Evolutionary conservation across 352 stramenopile genomes (phyloP).

Genomic region (Blastocystis sp.): DNA sequence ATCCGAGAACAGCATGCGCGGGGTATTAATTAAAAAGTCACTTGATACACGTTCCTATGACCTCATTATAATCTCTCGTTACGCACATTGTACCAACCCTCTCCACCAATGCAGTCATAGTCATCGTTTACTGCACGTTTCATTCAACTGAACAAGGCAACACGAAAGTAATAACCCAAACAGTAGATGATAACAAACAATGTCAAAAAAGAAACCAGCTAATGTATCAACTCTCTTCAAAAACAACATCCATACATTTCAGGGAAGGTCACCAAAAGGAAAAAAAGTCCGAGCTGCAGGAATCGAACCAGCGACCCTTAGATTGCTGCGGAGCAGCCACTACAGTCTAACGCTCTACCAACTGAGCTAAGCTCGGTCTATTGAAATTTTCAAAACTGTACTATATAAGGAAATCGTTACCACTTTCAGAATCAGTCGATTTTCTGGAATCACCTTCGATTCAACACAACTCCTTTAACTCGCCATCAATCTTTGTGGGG

Average conservation of each 20-base stretch:
- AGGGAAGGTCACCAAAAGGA: neutral
- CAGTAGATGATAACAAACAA: neutral
- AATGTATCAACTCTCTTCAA: neutral
- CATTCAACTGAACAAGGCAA: neutral
- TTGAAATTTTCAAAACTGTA: neutral
- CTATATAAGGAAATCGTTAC: neutral
- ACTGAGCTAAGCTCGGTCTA: conserved; percentile 45
- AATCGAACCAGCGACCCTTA: conserved; percentile 50
- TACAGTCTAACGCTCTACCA: conserved; percentile 58
- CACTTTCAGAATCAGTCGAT: neutral
- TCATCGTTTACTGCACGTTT: conserved; percentile 12
- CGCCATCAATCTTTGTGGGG: neutral
- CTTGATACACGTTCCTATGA: conserved; percentile 7
- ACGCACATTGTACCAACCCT: conserved; percentile 42
- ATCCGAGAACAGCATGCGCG: conserved; percentile 17
- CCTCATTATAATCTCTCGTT: neutral
- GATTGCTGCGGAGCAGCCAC: conserved; percentile 52
- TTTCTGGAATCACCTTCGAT: neutral
- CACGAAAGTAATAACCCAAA: neutral
- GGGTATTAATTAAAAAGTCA: conserved; percentile 30
- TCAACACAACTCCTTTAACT: neutral
- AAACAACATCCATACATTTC: neutral
- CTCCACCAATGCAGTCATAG: conserved; percentile 65
- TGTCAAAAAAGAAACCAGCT: neutral
- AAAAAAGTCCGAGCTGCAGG: conserved; percentile 64